Evolutionary conservation across 495 filamentous ascomycete species (phyloP).

Genomic region (Penicillium pulvis): DNA sequence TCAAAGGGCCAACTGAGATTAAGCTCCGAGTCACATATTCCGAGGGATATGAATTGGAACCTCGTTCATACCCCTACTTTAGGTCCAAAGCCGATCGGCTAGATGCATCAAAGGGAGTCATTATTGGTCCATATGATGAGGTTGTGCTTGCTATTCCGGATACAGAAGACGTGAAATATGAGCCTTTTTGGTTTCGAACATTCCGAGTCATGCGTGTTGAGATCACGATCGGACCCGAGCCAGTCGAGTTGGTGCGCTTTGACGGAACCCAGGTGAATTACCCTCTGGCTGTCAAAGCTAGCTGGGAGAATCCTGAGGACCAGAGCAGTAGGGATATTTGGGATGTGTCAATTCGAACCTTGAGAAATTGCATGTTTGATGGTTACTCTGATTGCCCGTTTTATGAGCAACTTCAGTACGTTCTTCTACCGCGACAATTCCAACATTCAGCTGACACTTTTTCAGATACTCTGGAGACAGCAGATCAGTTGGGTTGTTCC

Average conservation of each 20-base stretch:
- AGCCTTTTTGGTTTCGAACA: slow-evolving; percentile 46
- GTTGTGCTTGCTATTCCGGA: slow-evolving; percentile 19
- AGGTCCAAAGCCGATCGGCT: slow-evolving; percentile 37
- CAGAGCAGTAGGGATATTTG: slow-evolving; percentile 27
- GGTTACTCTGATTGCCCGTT: slow-evolving; percentile 44
- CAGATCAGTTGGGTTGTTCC: slow-evolving; percentile 37
- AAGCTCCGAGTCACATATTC: slow-evolving; percentile 38
- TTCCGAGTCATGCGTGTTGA: slow-evolving; percentile 37
- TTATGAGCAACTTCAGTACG: slow-evolving; percentile 45
- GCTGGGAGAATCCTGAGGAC: slow-evolving; percentile 23
- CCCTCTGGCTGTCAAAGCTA: slow-evolving; percentile 34
- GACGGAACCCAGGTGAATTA: slow-evolving; percentile 35
- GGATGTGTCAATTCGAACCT: slow-evolving; percentile 35
- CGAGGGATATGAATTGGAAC: slow-evolving; percentile 44
- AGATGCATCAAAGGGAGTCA: slow-evolving; percentile 31
- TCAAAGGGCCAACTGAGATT: slow-evolving; percentile 17
- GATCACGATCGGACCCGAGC: slow-evolving; percentile 24
- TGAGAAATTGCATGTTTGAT: slow-evolving; percentile 45
- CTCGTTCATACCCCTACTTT: slow-evolving; percentile 41
- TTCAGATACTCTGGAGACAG: slow-evolving; percentile 33
- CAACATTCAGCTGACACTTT: not conserved
- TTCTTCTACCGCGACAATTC: not conserved
- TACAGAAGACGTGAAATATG: slow-evolving; percentile 20
- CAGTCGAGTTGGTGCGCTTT: slow-evolving; percentile 19
- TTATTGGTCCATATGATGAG: slow-evolving; percentile 40